A percentile compares a stretch with the other conserved stretches of the same genome.
Evolutionary conservation across 2,329 filamentous ascomycete species (phyloP).

Genomic region (Diaporthe nobilis): DNA sequence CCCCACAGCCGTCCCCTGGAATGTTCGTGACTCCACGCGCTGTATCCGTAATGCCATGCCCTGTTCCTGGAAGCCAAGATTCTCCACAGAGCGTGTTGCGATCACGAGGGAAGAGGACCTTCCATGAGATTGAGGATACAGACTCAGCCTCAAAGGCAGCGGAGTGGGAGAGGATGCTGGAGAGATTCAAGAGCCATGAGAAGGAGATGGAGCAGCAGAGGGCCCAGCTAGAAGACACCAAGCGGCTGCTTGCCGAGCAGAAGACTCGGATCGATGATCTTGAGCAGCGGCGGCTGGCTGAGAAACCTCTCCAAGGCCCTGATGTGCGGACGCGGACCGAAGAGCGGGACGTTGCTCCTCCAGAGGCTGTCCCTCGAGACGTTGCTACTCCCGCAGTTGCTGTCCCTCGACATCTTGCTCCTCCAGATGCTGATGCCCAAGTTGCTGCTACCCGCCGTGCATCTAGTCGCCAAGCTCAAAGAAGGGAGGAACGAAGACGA

Average conservation of each 20-base stretch:
- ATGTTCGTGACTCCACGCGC: background rate
- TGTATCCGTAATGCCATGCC: background rate
- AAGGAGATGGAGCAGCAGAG: slow-evolving; percentile 18
- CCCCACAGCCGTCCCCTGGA: slow-evolving; percentile 11
- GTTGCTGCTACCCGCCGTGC: background rate
- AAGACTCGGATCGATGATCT: slow-evolving; percentile 26
- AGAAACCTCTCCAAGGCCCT: background rate
- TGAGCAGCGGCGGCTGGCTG: slow-evolving; percentile 4
- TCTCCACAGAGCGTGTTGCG: background rate
- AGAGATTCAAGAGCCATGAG: slow-evolving; percentile 1
- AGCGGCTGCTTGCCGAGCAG: slow-evolving; percentile 16
- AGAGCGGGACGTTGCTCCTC: background rate
- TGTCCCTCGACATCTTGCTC: background rate
- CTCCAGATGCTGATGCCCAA: background rate
- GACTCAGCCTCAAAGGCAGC: background rate
- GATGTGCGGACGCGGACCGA: background rate
- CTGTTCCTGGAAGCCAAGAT: background rate
- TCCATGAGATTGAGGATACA: background rate
- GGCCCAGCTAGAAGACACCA: background rate
- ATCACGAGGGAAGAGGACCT: background rate
- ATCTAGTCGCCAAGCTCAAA: background rate
- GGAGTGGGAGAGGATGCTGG: slow-evolving; percentile 25
- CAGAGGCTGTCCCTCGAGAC: background rate
- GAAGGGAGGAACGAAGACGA: background rate
- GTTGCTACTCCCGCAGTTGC: background rate